phyloP scores from a whole-genome alignment of 192 early-diverging fungal genomes.

The Lunasporangiospora selenospora region DNA sequence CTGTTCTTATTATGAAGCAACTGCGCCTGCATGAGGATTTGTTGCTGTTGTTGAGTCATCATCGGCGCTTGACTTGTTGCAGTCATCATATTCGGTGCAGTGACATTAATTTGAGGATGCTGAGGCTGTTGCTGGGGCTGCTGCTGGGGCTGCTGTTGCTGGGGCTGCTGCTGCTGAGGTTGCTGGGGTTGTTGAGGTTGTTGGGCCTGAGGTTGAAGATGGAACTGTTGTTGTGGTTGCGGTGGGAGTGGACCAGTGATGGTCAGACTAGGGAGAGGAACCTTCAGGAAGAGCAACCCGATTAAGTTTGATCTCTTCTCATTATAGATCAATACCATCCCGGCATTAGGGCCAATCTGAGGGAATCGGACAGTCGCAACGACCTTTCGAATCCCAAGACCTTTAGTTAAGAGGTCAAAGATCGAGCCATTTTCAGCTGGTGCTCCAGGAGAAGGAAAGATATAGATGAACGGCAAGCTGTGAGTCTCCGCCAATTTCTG shows the following conservation, averaged over 20 bases:
- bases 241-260: not conserved
- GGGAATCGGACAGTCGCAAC: slow-evolving; percentile 37
- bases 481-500: slow-evolving; percentile 34
- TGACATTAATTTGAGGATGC: slow-evolving; percentile 9
- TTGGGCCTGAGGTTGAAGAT: slow-evolving; percentile 17
- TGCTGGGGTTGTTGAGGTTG: slow-evolving; percentile 26
- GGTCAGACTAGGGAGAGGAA: slow-evolving; percentile 30
- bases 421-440: slow-evolving; percentile 37
- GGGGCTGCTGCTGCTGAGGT: slow-evolving; percentile 2
- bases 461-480: slow-evolving; percentile 33
- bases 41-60: slow-evolving; percentile 20
- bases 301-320: slow-evolving; percentile 37
- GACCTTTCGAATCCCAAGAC: slow-evolving; percentile 23
- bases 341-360: slow-evolving; percentile 30
- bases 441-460: slow-evolving; percentile 27
- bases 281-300: slow-evolving; percentile 36
- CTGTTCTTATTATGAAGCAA: no score
- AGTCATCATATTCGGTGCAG: slow-evolving; percentile 22
- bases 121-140: slow-evolving; percentile 4
- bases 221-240: not conserved
- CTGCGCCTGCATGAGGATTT: slow-evolving; percentile 28
- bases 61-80: slow-evolving; percentile 6
- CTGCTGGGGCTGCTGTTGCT: slow-evolving; percentile 6
- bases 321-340: slow-evolving; percentile 44
- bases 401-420: slow-evolving; percentile 31